phyloP scores from a whole-genome alignment of 257 asterid genomes.

The Lithospermum erythrorhizon region DNA sequence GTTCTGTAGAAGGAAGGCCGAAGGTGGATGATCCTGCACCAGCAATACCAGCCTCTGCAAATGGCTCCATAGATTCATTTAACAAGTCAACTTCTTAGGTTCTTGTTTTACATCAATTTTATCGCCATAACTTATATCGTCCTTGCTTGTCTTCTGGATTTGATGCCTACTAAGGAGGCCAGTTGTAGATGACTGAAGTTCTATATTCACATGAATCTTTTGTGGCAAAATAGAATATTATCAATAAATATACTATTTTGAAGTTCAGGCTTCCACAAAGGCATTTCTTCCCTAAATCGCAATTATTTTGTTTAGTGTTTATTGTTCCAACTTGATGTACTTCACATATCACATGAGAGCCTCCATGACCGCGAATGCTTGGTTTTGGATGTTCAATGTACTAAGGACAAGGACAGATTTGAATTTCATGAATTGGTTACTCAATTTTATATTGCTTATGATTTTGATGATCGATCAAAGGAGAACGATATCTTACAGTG shows the following conservation, averaged over 20 bases:
- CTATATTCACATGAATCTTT: background rate
- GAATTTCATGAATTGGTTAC: too few species aligned
- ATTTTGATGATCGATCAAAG: too few species aligned
- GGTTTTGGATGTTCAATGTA: too few species aligned
- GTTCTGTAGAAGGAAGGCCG: constrained; percentile 9
- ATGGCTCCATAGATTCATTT: background rate
- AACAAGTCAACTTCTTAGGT: background rate
- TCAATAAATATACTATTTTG: background rate
- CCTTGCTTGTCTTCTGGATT: background rate
- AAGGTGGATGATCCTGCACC: constrained; percentile 10
- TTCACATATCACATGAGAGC: too few species aligned
- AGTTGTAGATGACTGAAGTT: background rate
- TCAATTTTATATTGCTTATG: too few species aligned
- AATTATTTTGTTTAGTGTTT: too few species aligned
- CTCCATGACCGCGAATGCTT: too few species aligned
- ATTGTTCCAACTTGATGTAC: too few species aligned
- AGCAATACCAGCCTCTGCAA: constrained; percentile 11
- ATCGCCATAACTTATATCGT: background rate
- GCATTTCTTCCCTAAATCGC: background rate
- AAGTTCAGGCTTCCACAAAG: background rate
- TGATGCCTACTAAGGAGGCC: background rate
- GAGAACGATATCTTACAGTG: too few species aligned
- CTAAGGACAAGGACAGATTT: too few species aligned
- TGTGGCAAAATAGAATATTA: background rate
- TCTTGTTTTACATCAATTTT: background rate